Base-by-base conservation (phyloP, 148 eudicot genomes). In the Cornus kousa region DNA sequence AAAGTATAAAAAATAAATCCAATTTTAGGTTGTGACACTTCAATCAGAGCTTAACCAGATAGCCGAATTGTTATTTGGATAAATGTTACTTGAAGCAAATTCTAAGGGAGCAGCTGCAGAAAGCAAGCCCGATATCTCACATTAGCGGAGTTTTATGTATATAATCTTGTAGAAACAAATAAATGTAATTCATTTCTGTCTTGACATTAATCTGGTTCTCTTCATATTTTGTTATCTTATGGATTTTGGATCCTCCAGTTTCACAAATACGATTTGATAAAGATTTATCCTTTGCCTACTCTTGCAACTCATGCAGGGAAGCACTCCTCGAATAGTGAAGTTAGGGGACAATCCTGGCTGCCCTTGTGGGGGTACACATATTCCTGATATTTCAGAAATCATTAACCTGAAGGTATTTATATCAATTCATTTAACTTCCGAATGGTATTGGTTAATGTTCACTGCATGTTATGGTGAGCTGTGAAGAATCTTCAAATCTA, bases 311-410 rank as follows among this genome's bases (percentile, higher is more conserved):
- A 72, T 78, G 83, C 88, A 94, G 96, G 93, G 77, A 72, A 94
- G 94, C 82, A 87, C 80, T 31, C 96, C 96, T 78, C 89, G 98
- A 71, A 89, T 94, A 62, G 90, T 94, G 81, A 86, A 80, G 84
- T 77, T 94, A n/a, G 96, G 94, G 40, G 90, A 90, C 70, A 78
- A 79, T 84, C 93, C 88, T 7, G 94, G 96, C 74, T 90, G 96
- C 81, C 98, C 98, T 60, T 94, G 98, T 85, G 98, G 96, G 0
- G 98, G 96, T 62, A 94, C 98, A 33, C 98, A 94, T 78, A 94
- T 90, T 66, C 55, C 43, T 73, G 90, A 94, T 77, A 84, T 94
- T 78, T 87, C 89, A 66, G 94, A 91, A 62, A 85, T 94, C 53
- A 67, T 69, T 74, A 83, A 88, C 81, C 75, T 94, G 24, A 90